Evolutionary conservation across 208 protist genomes (phyloP), one percentile per base, ranked within the genome.

Genomic region (Trypanosoma brucei): DNA sequence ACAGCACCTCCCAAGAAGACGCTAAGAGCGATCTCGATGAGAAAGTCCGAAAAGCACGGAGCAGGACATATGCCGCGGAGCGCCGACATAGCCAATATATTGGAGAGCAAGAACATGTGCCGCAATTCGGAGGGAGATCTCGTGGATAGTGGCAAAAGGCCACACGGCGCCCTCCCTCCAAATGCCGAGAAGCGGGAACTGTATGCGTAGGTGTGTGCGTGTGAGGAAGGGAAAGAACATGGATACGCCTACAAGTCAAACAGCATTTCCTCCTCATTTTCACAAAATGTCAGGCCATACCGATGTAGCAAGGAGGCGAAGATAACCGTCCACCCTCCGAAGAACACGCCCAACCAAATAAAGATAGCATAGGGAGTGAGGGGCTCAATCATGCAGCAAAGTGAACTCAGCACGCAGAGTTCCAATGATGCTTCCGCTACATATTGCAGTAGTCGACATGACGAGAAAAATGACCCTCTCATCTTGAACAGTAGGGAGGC

Each of bases 361-460:
- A 34, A 68, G 39, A 48, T 33, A 5, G 45, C 54, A 33, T 54
- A 30, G 46, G 35, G 7, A 31, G 0, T 8, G 48, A 54, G 22
- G 55, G 7, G 22, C 52, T 22, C 4, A 34, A 36, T 14, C 55
- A 38, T 54, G 44, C 53, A 68, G 44, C 53, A 68, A 31, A 68
- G 40, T 3, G 62, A 59, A 31, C 62, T 59, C 40, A 68, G 3
- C 11, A 55, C 3, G 36, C 62, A 68, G 34, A 60, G 62, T 33
- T 60, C 22, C 44, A 68, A 38, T 5, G 54, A 53, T 33, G 35
- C 62, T 11, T 52, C 13, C 30, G 55, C 46, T 42, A 68, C 30
- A 45, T 68, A 42, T 13, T 59, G 30, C 34, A 68, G 8, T 14
- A 68, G 33, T 35, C 36, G 59, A n/a, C 33, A 31, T 36, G 55